phyloP scores from a whole-genome alignment of 768 basidiomycete species.

The Lactarius hatsudake region DNA sequence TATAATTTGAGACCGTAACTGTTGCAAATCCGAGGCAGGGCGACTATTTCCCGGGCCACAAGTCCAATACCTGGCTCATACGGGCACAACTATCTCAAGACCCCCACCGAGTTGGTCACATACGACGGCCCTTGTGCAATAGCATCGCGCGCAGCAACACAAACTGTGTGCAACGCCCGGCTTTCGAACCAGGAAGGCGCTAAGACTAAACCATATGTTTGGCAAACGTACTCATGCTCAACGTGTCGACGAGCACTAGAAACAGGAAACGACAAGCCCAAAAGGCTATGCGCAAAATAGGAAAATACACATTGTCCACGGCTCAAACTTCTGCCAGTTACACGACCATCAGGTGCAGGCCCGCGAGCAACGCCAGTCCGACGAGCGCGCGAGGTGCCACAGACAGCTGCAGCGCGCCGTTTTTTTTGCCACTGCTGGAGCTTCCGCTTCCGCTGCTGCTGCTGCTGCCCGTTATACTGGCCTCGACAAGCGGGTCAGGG shows the following conservation, averaged over 20 bases:
- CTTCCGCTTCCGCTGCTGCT: no score
- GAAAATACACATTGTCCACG: not conserved
- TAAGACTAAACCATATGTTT: not conserved
- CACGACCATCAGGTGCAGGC: slow-evolving; percentile 1
- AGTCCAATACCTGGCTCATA: not conserved
- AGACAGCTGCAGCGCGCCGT: not conserved
- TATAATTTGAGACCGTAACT: no score
- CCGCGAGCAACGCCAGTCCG: not conserved
- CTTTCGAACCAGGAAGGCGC: not conserved
- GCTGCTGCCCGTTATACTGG: not conserved
- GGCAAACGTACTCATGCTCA: not conserved
- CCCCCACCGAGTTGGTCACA: no score
- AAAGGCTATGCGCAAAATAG: not conserved
- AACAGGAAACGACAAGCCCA: not conserved
- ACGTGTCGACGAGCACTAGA: not conserved
- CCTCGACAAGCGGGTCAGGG: slow-evolving; percentile 39
- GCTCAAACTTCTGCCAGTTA: not conserved
- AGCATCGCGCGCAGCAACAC: not conserved
- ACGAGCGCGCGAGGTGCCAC: not conserved
- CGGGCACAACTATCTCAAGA: no score
- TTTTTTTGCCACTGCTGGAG: not conserved
- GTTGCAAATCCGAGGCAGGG: no score
- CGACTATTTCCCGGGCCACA: no score
- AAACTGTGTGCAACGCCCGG: not conserved
- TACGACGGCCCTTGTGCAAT: no score